Percentiles rank a stretch among this genome's conserved stretches.
phyloP scores from a whole-genome alignment of 768 basidiomycete genomes.

The Russula sp. region DNA sequence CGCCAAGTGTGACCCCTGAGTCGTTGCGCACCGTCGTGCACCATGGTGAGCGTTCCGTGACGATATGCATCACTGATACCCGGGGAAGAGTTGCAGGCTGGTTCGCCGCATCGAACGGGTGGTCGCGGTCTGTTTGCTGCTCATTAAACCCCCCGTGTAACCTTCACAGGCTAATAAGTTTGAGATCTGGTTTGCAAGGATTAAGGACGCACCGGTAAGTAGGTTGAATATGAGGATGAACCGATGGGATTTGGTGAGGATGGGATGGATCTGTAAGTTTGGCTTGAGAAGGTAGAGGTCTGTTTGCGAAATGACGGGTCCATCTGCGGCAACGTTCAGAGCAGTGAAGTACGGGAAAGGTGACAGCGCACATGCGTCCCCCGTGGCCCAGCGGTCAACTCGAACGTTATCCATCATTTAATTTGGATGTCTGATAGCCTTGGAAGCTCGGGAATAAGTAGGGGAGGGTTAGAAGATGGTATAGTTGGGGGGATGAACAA shows the following conservation, averaged over 20 bases:
- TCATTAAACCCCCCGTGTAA: constrained; percentile 60
- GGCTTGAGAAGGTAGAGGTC: constrained; percentile 76
- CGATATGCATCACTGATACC: constrained; percentile 39
- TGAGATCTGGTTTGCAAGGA: not conserved
- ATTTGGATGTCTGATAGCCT: not conserved
- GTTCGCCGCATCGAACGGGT: constrained; percentile 45
- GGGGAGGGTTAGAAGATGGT: not conserved
- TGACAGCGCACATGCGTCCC: constrained; percentile 23
- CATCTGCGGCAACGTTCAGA: constrained; percentile 47
- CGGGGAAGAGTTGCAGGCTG: constrained; percentile 43
- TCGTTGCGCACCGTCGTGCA: constrained; percentile 72
- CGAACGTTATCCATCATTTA: constrained; percentile 27
- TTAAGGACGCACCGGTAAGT: constrained; percentile 49
- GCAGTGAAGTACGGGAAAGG: not conserved
- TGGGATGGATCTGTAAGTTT: constrained; percentile 69
- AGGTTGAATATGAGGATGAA: constrained; percentile 75
- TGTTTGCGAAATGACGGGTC: constrained; percentile 74
- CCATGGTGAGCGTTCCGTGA: constrained; percentile 64
- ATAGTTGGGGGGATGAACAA: not conserved
- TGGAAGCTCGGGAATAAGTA: not conserved
- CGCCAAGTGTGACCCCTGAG: constrained; percentile 68
- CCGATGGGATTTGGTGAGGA: constrained; percentile 48
- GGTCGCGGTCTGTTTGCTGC: constrained; percentile 56
- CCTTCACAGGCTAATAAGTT: constrained; percentile 40
- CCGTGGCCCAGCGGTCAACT: constrained; percentile 27